Evolutionary conservation across 768 basidiomycete species (phyloP).

Genomic region (Pisolithus tinctorius): DNA sequence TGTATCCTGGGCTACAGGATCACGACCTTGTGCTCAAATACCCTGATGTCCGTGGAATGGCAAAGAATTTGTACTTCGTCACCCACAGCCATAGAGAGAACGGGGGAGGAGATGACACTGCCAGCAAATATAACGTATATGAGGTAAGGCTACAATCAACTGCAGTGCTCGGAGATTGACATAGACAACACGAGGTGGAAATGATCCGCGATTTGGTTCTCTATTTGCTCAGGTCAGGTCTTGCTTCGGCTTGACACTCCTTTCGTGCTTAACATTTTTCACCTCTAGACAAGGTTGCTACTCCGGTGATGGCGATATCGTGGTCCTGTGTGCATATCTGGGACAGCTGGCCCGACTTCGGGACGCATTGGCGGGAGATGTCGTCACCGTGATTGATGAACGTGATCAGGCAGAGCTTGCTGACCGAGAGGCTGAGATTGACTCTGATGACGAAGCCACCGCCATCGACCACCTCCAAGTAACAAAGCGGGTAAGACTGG

Average conservation of each 20-base stretch:
- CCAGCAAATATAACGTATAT: slow-evolving; percentile 58
- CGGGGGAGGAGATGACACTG: slow-evolving; percentile 51
- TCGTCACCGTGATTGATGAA: slow-evolving; percentile 65
- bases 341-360: slow-evolving; percentile 43
- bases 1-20: slow-evolving; percentile 58
- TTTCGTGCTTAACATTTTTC: neutral
- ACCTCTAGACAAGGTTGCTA: slow-evolving; percentile 40
- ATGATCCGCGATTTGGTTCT: slow-evolving; percentile 50
- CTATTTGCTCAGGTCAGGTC: slow-evolving; percentile 37
- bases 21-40: slow-evolving; percentile 45
- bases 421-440: slow-evolving; percentile 38
- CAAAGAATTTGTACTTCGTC: slow-evolving; percentile 62
- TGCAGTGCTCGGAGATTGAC: slow-evolving; percentile 1
- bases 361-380: slow-evolving; percentile 35
- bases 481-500: slow-evolving; percentile 40
- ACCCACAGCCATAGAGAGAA: slow-evolving; percentile 58
- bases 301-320: slow-evolving; percentile 41
- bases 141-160: slow-evolving; percentile 51
- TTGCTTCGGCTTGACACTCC: neutral
- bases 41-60: slow-evolving; percentile 54
- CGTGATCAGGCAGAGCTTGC: slow-evolving; percentile 57
- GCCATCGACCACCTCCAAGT: slow-evolving; percentile 44
- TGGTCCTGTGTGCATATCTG: slow-evolving; percentile 48
- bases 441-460: slow-evolving; percentile 25
- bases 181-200: slow-evolving; percentile 21